Percentiles rank a stretch among this genome's conserved stretches.
Evolutionary conservation across 768 basidiomycete species (phyloP).

Genomic region (Macrocybe gigantea): DNA sequence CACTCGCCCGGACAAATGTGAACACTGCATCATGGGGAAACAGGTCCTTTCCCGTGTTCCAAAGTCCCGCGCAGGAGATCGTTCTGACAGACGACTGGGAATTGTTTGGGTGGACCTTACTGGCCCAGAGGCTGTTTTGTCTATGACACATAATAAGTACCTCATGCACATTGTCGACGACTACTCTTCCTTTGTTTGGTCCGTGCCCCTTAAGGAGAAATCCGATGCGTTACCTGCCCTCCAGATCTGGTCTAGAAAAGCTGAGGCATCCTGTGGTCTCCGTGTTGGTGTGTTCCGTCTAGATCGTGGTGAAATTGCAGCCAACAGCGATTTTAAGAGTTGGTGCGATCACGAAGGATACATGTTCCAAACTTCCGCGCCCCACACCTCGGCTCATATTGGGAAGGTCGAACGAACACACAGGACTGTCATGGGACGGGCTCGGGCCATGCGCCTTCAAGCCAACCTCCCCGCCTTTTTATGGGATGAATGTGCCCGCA

Average conservation of each 20-base stretch:
- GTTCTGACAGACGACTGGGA: no score
- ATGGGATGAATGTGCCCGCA: no score
- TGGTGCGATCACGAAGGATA: conserved; percentile 12
- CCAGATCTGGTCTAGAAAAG: conserved; percentile 18
- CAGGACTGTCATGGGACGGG: conserved; percentile 20
- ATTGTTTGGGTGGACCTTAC: conserved; percentile 26
- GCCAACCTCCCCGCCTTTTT: conserved; percentile 13
- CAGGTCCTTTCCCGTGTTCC: no score
- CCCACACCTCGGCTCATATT: conserved; percentile 27
- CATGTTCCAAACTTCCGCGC: conserved; percentile 11
- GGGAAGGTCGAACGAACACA: conserved; percentile 28
- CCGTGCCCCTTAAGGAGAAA: conserved; percentile 25
- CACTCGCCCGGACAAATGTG: conserved; percentile 7
- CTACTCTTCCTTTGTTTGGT: conserved; percentile 21
- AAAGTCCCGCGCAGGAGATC: no score
- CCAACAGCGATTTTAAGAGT: conserved; percentile 5
- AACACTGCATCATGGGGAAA: conserved; percentile 3
- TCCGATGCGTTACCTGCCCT: conserved; percentile 15
- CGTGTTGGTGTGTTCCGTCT: conserved; percentile 11
- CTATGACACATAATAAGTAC: conserved; percentile 17
- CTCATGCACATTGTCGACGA: conserved; percentile 32
- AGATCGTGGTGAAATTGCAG: conserved; percentile 20
- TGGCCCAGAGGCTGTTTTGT: conserved; percentile 15
- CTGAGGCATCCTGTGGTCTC: conserved; percentile 14
- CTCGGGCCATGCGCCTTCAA: conserved; percentile 18